Percentiles rank a stretch among this genome's conserved stretches.
These are phyloP conservation scores for Aspergillus saccharolyticus DNA, from an alignment of 495 filamentous ascomycete species.

Conservation along the genomic window DNA sequence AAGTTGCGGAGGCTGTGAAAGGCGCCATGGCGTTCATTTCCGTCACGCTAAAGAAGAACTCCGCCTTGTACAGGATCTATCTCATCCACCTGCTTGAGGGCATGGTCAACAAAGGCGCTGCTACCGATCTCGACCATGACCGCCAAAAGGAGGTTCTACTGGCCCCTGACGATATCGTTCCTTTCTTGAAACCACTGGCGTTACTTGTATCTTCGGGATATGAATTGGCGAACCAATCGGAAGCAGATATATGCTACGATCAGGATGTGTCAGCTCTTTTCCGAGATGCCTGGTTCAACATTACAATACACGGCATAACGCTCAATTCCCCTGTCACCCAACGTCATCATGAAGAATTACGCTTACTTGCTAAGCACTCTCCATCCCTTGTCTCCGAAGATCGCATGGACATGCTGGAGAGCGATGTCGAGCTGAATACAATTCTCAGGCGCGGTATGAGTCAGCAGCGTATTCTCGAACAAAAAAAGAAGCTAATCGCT, in stretches of 20 bases:
- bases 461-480: constrained; percentile 67
- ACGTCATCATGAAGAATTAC: constrained; percentile 64
- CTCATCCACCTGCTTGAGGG: constrained; percentile 76
- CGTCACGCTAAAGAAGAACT: constrained; percentile 56
- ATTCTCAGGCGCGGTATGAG: constrained; percentile 78
- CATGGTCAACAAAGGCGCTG: constrained; percentile 86
- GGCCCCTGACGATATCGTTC: constrained; percentile 75
- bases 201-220: constrained; percentile 59
- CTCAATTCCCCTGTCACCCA: constrained; percentile 62
- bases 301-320: constrained; percentile 88
- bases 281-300: constrained; percentile 95
- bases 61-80: constrained; percentile 71
- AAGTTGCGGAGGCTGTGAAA: constrained; percentile 27
- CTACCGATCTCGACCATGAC: constrained; percentile 50
- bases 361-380: constrained; percentile 77
- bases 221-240: constrained; percentile 28
- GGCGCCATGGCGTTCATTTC: constrained; percentile 77
- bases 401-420: constrained; percentile 81
- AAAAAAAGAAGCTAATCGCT: constrained; percentile 68
- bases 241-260: constrained; percentile 43
- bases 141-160: constrained; percentile 70
- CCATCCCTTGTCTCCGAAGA: constrained; percentile 79
- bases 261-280: constrained; percentile 63
- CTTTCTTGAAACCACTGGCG: constrained; percentile 77
- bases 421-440: constrained; percentile 91